Conservation (phyloP, 2,329 filamentous ascomycete species). For the Exophiala bonariae region DNA sequence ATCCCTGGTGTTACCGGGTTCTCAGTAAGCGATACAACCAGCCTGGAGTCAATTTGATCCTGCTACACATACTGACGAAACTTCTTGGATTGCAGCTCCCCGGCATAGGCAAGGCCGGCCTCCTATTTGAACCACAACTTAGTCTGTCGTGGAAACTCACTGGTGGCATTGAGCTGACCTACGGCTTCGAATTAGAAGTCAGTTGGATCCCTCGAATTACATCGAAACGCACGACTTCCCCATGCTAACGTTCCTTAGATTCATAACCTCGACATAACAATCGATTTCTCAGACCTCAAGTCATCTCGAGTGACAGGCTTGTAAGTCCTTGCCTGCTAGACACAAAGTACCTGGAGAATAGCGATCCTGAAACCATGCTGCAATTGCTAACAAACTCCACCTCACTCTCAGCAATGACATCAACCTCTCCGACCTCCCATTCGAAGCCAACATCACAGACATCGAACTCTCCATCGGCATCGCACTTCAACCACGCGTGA, state of each 20-base stretch:
- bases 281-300: slow-evolving; percentile 2
- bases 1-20: neutral
- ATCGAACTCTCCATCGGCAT: slow-evolving; percentile 3
- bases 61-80: no score
- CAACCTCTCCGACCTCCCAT: slow-evolving; percentile 2
- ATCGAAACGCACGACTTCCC: no score
- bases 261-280: neutral
- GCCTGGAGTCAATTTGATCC: no score
- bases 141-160: slow-evolving; percentile 2
- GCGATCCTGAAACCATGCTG: no score
- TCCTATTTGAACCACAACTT: slow-evolving; percentile 3
- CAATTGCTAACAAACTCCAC: neutral
- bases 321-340: slow-evolving; percentile 1
- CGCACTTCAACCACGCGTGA: neutral
- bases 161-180: slow-evolving; percentile 5
- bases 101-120: slow-evolving; percentile 1
- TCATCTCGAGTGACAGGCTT: slow-evolving; percentile 5
- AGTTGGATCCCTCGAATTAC: no score
- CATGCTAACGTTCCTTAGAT: neutral
- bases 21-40: slow-evolving; percentile 1
- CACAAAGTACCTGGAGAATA: neutral
- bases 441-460: slow-evolving; percentile 7
- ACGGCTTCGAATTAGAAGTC: slow-evolving; percentile 7
- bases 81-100: no score
- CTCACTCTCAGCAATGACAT: neutral